A percentile compares a stretch with the other conserved stretches of the same genome.
phyloP scores from a whole-genome alignment of 345 rosid species.

The Conringia planisiliqua region DNA sequence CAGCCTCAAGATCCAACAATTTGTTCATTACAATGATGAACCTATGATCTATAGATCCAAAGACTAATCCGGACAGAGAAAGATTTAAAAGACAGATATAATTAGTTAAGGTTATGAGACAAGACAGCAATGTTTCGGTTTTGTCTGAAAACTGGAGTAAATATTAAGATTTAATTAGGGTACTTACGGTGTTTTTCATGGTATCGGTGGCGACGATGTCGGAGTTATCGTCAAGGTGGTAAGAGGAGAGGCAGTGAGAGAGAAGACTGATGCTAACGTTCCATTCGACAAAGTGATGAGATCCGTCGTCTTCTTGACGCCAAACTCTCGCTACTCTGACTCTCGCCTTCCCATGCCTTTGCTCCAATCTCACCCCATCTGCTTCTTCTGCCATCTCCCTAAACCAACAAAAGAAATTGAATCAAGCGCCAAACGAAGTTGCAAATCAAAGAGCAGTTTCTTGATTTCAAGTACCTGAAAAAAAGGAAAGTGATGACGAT shows the following conservation, averaged over 20 bases:
- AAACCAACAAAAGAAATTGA: not conserved
- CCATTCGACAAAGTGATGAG: slow-evolving; percentile 77
- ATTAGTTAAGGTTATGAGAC: no score
- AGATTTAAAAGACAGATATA: no score
- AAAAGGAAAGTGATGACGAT: no score
- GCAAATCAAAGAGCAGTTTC: not conserved
- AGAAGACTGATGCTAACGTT: slow-evolving; percentile 63
- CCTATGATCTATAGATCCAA: not conserved
- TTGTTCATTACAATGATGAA: not conserved
- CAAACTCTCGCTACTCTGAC: slow-evolving; percentile 89
- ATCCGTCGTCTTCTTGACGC: slow-evolving; percentile 48
- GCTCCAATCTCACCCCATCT: slow-evolving; percentile 68
- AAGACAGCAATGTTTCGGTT: no score
- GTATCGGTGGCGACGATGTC: slow-evolving; percentile 93
- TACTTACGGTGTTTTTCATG: slow-evolving; percentile 77
- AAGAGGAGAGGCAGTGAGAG: slow-evolving; percentile 73
- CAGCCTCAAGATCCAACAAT: not conserved
- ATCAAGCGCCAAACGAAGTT: not conserved
- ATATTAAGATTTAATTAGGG: no score
- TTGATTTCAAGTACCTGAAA: no score
- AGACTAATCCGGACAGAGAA: not conserved
- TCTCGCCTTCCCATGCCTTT: slow-evolving; percentile 79
- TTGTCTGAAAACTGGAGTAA: no score
- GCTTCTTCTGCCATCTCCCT: slow-evolving; percentile 43
- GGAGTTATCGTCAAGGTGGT: slow-evolving; percentile 66